Evolutionary conservation across 306 rosid genomes (phyloP), one percentile per base, ranked within the genome.

Genomic region (Elaeagnus macrophylla): DNA sequence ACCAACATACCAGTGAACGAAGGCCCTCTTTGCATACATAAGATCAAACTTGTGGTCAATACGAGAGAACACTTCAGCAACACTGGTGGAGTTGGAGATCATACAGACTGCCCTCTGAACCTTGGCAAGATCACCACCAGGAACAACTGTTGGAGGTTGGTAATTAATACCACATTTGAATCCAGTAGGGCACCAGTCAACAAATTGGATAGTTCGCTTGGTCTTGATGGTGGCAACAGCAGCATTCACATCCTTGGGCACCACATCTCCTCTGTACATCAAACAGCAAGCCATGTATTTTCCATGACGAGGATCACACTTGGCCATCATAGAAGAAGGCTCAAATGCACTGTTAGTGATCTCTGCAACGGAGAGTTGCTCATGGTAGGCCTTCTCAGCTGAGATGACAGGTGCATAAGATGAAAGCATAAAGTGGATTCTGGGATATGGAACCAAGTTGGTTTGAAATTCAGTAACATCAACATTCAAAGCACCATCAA

Each of bases 321-420:
- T 85, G 43, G 85, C 94, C 89, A 85, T 85, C 94, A 85, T 85
- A 18, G 94, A 85, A 3, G 94, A 85, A 6, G 94, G 94, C 80
- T 85, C 89, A 9, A 85, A 81, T 19, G 94, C 89, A 14, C 83
- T 76, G 59, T 81, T 85, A 42, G 94, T 82, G 77, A 85, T 85
- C 69, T 82, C 89, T 25, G 89, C 86, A 44, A 85, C 89, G 5
- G 94, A 85, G 37, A 85, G 83, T 46, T 85, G 89, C 60, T 85
- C 94, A 32, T 81, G 94, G 59, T 81, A 85, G 12, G 94, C 89
- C 75, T 81, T 85, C 72, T 77, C 94, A n/a, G 86, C 86, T 32
- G 94, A 85, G 70, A 85, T 82, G 16, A 85, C 94, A 0, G 94
- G 94, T 20, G 89, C 89, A 62, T 85, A 85, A 7, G 94, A 85